Evolutionary conservation across 2,329 filamentous ascomycete species (phyloP).

Genomic region (Colletotrichum brevisporum): DNA sequence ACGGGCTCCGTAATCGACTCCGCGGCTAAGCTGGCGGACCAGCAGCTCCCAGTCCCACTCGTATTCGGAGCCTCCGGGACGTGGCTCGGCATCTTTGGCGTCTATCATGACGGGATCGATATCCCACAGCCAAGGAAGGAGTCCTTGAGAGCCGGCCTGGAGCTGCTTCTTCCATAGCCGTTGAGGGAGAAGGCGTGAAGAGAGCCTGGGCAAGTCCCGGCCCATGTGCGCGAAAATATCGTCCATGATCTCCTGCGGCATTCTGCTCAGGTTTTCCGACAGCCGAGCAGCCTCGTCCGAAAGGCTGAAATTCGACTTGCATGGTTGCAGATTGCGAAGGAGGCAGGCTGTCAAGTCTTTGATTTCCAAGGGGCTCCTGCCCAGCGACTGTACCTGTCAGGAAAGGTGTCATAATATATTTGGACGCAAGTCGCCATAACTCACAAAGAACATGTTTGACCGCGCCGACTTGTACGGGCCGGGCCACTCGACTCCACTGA

Average conservation of each 20-base stretch:
- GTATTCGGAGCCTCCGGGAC: neutral
- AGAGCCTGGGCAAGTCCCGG: neutral
- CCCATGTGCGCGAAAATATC: neutral
- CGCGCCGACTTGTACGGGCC: neutral
- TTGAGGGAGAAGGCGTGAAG: neutral
- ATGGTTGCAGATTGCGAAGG: neutral
- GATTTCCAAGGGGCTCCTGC: neutral
- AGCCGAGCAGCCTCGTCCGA: neutral
- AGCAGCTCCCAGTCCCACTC: conserved; percentile 25
- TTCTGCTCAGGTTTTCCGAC: neutral
- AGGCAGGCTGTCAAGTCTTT: neutral
- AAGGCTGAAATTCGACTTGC: neutral
- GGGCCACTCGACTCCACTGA: neutral
- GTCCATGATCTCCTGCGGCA: neutral
- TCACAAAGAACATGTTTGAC: neutral
- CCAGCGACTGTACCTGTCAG: neutral
- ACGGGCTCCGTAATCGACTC: neutral
- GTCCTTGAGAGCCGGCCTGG: neutral
- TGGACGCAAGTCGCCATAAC: neutral
- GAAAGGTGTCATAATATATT: neutral
- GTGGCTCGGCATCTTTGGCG: neutral
- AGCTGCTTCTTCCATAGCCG: neutral
- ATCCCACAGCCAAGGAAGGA: conserved; percentile 6
- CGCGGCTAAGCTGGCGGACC: neutral
- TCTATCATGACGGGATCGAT: neutral